A percentile compares a stretch with the other conserved stretches of the same genome.
Evolutionary conservation across 371 early-diverging fungal genomes (phyloP).

Genomic region (Mortierella polycephala): DNA sequence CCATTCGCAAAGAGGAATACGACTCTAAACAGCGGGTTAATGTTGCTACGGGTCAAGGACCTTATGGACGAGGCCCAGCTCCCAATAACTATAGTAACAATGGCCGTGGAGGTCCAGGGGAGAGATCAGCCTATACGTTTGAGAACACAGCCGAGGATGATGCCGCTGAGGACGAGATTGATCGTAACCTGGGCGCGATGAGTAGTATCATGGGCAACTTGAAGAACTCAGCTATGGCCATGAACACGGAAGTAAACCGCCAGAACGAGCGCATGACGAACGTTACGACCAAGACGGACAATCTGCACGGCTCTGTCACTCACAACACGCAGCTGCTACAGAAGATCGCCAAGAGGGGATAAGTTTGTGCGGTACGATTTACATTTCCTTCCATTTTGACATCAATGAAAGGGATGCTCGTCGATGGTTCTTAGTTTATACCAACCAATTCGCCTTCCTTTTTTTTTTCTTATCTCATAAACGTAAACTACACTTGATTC

Average conservation of each 20-base stretch:
- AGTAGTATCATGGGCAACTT: slow-evolving; percentile 70
- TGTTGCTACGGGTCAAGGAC: slow-evolving; percentile 56
- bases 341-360: slow-evolving; percentile 51
- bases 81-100: slow-evolving; percentile 52
- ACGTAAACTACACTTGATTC: no score
- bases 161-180: slow-evolving; percentile 83
- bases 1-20: slow-evolving; percentile 59
- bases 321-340: slow-evolving; percentile 45
- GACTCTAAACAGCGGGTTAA: slow-evolving; percentile 68
- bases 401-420: no score
- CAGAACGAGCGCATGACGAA: slow-evolving; percentile 68
- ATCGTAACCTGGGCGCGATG: slow-evolving; percentile 78
- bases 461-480: no score
- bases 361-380: neutral
- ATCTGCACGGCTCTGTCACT: slow-evolving; percentile 29
- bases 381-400: neutral
- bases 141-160: slow-evolving; percentile 76
- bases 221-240: slow-evolving; percentile 79
- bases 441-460: no score
- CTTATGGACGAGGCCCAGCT: slow-evolving; percentile 56
- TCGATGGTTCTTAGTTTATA: no score
- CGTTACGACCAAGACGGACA: slow-evolving; percentile 62
- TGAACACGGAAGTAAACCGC: slow-evolving; percentile 78
- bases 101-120: slow-evolving; percentile 65
- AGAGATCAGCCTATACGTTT: slow-evolving; percentile 72